These are phyloP conservation scores for Cladorrhinum samala DNA, from an alignment of 495 filamentous ascomycete genomes.

Conservation along the genomic window DNA sequence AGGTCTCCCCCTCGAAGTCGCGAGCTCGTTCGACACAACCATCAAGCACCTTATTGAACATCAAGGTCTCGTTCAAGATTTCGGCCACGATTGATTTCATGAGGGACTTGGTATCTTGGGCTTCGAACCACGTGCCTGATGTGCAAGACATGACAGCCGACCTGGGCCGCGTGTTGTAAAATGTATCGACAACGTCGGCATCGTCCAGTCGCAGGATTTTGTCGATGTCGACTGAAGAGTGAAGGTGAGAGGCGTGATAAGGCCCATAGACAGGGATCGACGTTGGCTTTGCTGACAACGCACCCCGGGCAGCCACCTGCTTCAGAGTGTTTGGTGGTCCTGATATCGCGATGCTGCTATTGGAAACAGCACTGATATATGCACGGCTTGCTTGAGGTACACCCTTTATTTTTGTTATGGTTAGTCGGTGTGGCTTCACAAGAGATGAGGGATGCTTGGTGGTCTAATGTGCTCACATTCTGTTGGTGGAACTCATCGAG, in stretches of 20 bases:
- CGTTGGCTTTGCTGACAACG: constrained; percentile 51
- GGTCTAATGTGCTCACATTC: constrained; percentile 34
- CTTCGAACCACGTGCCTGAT: constrained; percentile 42
- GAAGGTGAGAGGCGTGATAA: constrained; percentile 74
- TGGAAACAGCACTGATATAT: constrained; percentile 69
- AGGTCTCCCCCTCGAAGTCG: constrained; percentile 32
- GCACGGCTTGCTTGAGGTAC: constrained; percentile 55
- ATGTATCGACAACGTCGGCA: constrained; percentile 28
- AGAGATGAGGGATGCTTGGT: not conserved
- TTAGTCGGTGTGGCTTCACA: constrained; percentile 13
- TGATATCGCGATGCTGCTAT: constrained; percentile 67
- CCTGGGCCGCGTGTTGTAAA: constrained; percentile 42
- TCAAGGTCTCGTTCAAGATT: constrained; percentile 52
- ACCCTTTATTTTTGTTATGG: constrained; percentile 37
- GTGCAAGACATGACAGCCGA: constrained; percentile 55
- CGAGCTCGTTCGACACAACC: constrained; percentile 42
- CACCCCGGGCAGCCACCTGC: constrained; percentile 48
- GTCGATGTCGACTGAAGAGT: constrained; percentile 53
- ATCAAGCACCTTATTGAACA: constrained; percentile 53
- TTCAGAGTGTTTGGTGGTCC: constrained; percentile 64
- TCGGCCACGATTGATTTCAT: constrained; percentile 50
- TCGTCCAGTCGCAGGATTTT: constrained; percentile 48
- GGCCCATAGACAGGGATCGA: constrained; percentile 71
- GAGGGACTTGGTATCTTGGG: constrained; percentile 43
- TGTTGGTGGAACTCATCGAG: constrained; percentile 48